A percentile compares a stretch with the other conserved stretches of the same genome.
Conservation (phyloP, 352 stramenopile species). For the Pythium aquatile region DNA sequence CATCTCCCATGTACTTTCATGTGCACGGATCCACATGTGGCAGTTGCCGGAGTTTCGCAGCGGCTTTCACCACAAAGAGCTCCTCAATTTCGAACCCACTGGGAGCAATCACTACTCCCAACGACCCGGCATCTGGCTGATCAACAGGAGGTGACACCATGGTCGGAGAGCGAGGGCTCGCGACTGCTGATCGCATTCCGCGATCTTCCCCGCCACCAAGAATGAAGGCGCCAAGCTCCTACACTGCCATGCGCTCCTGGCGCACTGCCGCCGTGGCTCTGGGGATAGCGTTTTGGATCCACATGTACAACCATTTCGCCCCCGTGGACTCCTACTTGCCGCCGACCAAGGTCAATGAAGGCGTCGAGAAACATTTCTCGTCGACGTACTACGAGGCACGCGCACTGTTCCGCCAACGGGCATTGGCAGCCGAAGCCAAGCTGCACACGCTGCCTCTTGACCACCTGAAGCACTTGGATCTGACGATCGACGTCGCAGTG, state of each 20-base stretch:
- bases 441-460: slow-evolving; percentile 29
- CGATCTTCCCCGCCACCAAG: not conserved
- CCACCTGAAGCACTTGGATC: slow-evolving; percentile 21
- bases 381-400: slow-evolving; percentile 38
- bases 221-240: not conserved
- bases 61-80: not conserved
- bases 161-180: not conserved
- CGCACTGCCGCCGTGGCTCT: slow-evolving; percentile 12
- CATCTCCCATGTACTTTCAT: not conserved
- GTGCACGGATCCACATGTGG: not conserved
- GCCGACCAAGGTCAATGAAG: not conserved
- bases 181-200: not conserved
- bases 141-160: not conserved
- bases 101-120: not conserved
- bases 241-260: not conserved
- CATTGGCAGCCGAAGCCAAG: slow-evolving; percentile 12
- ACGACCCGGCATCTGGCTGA: not conserved
- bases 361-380: slow-evolving; percentile 27
- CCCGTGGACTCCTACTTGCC: slow-evolving; percentile 27
- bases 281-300: slow-evolving; percentile 19
- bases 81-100: not conserved
- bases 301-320: slow-evolving; percentile 25
- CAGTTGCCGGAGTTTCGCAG: not conserved
- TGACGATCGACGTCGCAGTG: slow-evolving; percentile 42
- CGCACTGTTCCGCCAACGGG: slow-evolving; percentile 30